Evolutionary conservation across 73 alveolate species (phyloP).

Genomic region (Effrenium voratum): DNA sequence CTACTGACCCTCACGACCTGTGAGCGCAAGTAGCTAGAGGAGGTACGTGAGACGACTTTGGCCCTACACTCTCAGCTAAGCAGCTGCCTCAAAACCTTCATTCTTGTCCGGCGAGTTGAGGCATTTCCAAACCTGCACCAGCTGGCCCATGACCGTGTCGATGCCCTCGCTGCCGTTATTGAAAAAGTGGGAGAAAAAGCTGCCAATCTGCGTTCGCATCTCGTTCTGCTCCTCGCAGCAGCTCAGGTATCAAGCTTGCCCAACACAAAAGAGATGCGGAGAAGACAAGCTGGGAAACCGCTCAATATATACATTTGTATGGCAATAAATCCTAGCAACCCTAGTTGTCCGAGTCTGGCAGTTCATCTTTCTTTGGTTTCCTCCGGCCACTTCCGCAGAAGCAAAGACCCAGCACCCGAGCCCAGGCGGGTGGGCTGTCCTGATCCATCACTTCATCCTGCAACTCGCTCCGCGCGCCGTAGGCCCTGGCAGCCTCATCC

Average conservation of each 20-base stretch:
- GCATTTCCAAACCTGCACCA: constrained; percentile 41
- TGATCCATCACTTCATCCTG: constrained; percentile 47
- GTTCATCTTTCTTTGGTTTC: neutral
- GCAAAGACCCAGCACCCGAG: neutral
- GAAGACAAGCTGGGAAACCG: neutral
- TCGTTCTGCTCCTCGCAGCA: constrained; percentile 78
- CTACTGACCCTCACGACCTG: too few species aligned
- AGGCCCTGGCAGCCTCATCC: constrained; percentile 52
- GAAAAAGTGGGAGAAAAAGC: constrained; percentile 20
- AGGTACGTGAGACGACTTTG: too few species aligned
- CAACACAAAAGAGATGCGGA: neutral
- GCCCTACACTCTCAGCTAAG: too few species aligned
- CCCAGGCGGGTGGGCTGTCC: too few species aligned
- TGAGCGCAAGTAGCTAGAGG: too few species aligned
- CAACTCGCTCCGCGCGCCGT: constrained; percentile 58
- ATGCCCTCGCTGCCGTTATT: constrained; percentile 53
- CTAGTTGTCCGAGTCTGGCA: neutral
- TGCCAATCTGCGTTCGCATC: neutral
- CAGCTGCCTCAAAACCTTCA: neutral
- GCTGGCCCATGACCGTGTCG: constrained; percentile 39
- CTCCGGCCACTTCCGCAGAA: neutral
- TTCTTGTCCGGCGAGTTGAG: constrained; percentile 23
- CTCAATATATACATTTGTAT: neutral
- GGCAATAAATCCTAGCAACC: neutral
- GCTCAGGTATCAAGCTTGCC: too few species aligned